Conservation (phyloP, 805 yeast species). For the Monosporozyma unispora region DNA sequence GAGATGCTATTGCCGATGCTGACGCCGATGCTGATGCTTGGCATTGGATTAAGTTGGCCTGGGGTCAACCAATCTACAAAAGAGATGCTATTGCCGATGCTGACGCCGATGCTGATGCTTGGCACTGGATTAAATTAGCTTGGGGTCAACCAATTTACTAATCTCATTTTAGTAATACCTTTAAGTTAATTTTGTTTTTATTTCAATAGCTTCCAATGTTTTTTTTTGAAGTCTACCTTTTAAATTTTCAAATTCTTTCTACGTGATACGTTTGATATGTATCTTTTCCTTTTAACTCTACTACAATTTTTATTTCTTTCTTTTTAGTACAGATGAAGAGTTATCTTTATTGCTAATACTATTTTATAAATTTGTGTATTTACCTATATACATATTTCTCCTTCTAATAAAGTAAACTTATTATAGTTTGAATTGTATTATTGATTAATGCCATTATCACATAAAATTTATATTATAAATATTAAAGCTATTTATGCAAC, state of each 20-base stretch:
- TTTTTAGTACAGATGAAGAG: background rate
- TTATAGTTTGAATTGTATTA: background rate
- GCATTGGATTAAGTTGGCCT: conserved; percentile 21
- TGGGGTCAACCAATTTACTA: conserved; percentile 22
- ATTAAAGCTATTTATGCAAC: background rate
- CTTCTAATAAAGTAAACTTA: background rate
- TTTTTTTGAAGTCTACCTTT: background rate
- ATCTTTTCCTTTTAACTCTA: background rate
- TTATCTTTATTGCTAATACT: background rate
- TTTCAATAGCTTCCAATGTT: background rate
- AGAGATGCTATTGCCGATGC: conserved; percentile 27
- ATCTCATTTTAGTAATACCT: background rate
- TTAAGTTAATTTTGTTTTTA: background rate
- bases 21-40: conserved; percentile 24
- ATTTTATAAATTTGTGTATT: background rate
- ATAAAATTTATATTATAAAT: too few species aligned
- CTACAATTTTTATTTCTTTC: background rate
- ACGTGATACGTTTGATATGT: background rate
- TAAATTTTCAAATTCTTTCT: background rate
- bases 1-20: conserved; percentile 26
- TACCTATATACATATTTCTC: background rate
- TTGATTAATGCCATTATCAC: background rate
- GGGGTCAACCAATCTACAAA: conserved; percentile 23
- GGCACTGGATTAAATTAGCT: conserved; percentile 22
- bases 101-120: conserved; percentile 21